A percentile compares a stretch with the other conserved stretches of the same genome.
Evolutionary conservation across 371 early-diverging fungal genomes (phyloP).

Genomic region (Apophysomyces variabilis): DNA sequence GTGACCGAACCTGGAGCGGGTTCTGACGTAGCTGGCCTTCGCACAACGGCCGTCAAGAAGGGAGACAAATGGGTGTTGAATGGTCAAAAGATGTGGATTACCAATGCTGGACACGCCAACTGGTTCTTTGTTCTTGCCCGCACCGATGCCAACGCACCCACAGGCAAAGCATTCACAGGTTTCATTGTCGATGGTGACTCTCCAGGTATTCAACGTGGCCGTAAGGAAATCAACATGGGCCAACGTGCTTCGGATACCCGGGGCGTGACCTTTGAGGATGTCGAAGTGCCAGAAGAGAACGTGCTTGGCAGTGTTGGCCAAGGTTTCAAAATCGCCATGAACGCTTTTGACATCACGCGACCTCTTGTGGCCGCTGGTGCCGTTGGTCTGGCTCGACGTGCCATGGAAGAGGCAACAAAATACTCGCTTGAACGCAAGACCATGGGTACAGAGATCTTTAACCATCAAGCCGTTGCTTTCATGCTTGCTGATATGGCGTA

Average conservation of each 20-base stretch:
- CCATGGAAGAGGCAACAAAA: conserved; percentile 92
- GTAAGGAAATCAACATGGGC: conserved; percentile 98
- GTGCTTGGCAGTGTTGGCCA: conserved; percentile 73
- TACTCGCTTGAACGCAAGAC: conserved; percentile 94
- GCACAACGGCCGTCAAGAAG: conserved; percentile 70
- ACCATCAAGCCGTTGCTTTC: conserved; percentile 93
- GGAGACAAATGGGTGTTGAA: conserved; percentile 77
- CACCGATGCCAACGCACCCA: conserved; percentile 76
- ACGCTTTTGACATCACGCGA: conserved; percentile 95
- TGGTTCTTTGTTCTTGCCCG: conserved; percentile 98
- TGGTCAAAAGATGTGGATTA: conserved; percentile 89
- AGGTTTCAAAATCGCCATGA: conserved; percentile 98
- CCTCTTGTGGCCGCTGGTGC: conserved; percentile 93
- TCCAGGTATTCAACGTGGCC: conserved; percentile 88
- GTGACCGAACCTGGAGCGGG: conserved; percentile 90
- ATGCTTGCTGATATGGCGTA: conserved; percentile 97
- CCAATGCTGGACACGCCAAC: conserved; percentile 96
- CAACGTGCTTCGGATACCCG: conserved; percentile 94
- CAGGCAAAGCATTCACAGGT: conserved; percentile 95
- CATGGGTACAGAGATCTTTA: conserved; percentile 91
- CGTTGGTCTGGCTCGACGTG: conserved; percentile 91
- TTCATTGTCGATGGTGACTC: conserved; percentile 95
- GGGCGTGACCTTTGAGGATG: conserved; percentile 95
- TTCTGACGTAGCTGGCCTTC: conserved; percentile 73
- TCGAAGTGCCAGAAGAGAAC: conserved; percentile 91